A percentile compares a stretch with the other conserved stretches of the same genome.
Conservation (phyloP, 768 basidiomycete genomes). For the Suillus cothurnatus region DNA sequence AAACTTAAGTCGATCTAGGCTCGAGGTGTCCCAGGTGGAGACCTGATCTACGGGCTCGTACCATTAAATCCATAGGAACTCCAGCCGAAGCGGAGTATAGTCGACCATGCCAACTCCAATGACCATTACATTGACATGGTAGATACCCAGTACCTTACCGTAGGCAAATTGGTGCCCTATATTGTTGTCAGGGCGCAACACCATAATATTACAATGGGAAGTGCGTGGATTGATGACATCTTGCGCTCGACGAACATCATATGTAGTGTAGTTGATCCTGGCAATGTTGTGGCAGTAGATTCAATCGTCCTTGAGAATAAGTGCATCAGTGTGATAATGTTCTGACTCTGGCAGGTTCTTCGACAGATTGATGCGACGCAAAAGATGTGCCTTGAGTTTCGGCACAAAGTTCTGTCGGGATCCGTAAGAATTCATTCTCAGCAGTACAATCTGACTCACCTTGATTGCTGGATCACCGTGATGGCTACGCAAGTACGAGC, state of each 20-base stretch:
- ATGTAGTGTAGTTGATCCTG: conserved; percentile 1
- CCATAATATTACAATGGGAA: neutral
- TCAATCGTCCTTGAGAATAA: neutral
- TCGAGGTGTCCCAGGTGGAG: neutral
- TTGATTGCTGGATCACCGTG: too few relatives aligned
- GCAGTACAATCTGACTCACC: too few relatives aligned
- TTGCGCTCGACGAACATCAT: neutral
- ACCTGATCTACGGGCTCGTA: neutral
- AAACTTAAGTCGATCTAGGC: conserved; percentile 1
- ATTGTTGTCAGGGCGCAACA: neutral
- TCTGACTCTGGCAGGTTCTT: neutral
- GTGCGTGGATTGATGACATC: neutral
- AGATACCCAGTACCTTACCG: conserved; percentile 9
- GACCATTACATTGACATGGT: conserved; percentile 3
- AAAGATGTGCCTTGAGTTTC: neutral
- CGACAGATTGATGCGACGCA: neutral
- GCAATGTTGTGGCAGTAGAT: neutral
- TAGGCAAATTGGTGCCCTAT: neutral
- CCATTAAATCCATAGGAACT: conserved; percentile 9
- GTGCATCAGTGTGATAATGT: conserved; percentile 39
- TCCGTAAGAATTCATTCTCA: neutral
- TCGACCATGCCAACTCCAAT: neutral
- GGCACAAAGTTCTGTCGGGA: neutral
- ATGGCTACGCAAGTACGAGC: too few relatives aligned
- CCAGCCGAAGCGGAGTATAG: neutral